These are phyloP conservation scores for Aspergillus chevalieri DNA, from an alignment of 2,329 filamentous ascomycete species.

Conservation along the genomic window DNA sequence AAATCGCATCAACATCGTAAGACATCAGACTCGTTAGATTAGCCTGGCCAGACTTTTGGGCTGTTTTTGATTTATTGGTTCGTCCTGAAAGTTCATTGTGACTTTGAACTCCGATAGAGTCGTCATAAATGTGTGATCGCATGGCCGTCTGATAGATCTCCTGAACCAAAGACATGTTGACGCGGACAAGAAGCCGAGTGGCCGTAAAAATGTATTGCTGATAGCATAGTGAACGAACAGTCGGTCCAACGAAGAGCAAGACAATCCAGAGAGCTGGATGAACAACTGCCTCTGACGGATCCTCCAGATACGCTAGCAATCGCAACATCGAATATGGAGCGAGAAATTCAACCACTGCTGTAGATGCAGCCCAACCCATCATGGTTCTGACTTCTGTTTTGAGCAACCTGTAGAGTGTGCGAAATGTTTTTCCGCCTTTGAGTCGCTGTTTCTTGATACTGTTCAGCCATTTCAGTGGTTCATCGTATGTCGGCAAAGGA, in stretches of 20 bases:
- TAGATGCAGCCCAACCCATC: constrained; percentile 19
- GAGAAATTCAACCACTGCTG: constrained; percentile 41
- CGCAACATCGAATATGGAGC: constrained; percentile 51
- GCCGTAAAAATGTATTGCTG: constrained; percentile 56
- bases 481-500: constrained; percentile 24
- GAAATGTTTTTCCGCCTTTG: constrained; percentile 22
- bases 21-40: constrained; percentile 55
- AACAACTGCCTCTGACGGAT: constrained; percentile 40
- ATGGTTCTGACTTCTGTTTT: constrained; percentile 21
- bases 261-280: constrained; percentile 51
- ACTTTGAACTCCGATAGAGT: constrained; percentile 7
- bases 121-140: constrained; percentile 51
- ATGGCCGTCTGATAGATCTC: constrained; percentile 54
- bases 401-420: constrained; percentile 19
- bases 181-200: constrained; percentile 51
- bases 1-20: constrained; percentile 53
- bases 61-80: constrained; percentile 12
- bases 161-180: constrained; percentile 53
- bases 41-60: constrained; percentile 40
- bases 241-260: constrained; percentile 49
- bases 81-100: neutral
- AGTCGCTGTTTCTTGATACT: constrained; percentile 19
- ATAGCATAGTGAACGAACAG: constrained; percentile 45
- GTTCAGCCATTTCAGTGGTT: constrained; percentile 19
- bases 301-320: constrained; percentile 47